Evolutionary conservation across 148 eudicot species (phyloP), one percentile per base, ranked within the genome.

Genomic region (Chenopodium berlandieri): DNA sequence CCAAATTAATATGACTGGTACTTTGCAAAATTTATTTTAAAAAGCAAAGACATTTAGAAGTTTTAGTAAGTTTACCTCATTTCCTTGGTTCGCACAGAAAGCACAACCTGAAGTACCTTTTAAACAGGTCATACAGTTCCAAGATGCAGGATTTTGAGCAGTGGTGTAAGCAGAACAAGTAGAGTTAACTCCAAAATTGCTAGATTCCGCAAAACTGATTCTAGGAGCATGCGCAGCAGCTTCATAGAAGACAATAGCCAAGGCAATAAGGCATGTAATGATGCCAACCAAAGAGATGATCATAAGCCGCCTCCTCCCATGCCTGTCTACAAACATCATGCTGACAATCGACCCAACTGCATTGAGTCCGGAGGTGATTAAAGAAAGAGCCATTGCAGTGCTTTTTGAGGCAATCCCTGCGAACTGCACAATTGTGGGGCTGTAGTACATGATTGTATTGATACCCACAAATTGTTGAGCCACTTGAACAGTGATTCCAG

Each of bases 71-170:
- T 88, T 86, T 84, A 91, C 97, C 83, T 84, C 74, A 74, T 88
- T 88, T 6, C 81, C 87, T 80, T 85, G 84, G 48, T 80, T 82
- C 27, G 96, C 86, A 66, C 97, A 93, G 75, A 90, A 95, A 11
- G 92, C 93, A 60, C 97, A 95, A 19, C 83, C 85, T 0, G 90
- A 82, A 30, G 89, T 76, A 9, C 91, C 86, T 84, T 84, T 84
- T 86, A 95, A 83, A 89, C 98, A 95, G 3, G 87, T 86, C 96
- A 89, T 93, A 75, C 94, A 95, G 77, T 84, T 92, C 98, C 98
- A 93, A 62, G 77, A 66, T 2, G 88, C 80, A 1, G 89, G 80
- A 72, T 85, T 83, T 1, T 75, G 47, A 8, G 89, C 89, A 31
- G 82, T 77, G 44, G 44, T 70, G 69, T 83, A 92, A 82, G 79